Conservation (phyloP, 306 rosid genomes). For the Sophora flavescens region DNA sequence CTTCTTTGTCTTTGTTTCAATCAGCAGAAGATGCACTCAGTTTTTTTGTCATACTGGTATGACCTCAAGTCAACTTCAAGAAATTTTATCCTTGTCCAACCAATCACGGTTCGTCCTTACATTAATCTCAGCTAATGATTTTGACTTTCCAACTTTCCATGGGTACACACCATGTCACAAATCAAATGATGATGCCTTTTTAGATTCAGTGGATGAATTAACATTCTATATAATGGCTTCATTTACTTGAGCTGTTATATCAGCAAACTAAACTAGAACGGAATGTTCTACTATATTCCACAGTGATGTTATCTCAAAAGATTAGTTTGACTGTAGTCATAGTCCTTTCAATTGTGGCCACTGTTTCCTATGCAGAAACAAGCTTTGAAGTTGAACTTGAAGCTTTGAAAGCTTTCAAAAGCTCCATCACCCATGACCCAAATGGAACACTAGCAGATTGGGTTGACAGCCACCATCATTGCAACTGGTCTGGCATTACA, state of each 20-base stretch:
- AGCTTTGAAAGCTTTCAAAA: constrained; percentile 76
- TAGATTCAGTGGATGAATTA: not conserved
- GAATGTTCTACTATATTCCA: constrained; percentile 15
- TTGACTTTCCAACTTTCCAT: constrained; percentile 31
- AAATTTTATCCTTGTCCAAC: constrained; percentile 27
- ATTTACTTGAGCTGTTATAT: constrained; percentile 21
- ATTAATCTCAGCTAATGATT: constrained; percentile 3
- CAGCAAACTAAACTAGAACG: constrained; percentile 11
- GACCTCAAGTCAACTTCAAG: constrained; percentile 30
- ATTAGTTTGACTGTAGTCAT: constrained; percentile 47
- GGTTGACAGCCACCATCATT: constrained; percentile 58
- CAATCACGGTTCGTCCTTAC: constrained; percentile 29
- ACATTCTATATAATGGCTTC: constrained; percentile 40
- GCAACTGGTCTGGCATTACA: constrained; percentile 84
- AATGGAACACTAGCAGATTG: constrained; percentile 64
- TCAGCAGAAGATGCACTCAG: constrained; percentile 36
- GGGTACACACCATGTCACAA: constrained; percentile 16
- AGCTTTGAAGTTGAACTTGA: constrained; percentile 60
- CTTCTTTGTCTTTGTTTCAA: constrained; percentile 9
- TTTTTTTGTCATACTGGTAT: constrained; percentile 3
- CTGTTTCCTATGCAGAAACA: constrained; percentile 52
- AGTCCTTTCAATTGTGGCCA: constrained; percentile 43
- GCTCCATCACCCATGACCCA: constrained; percentile 62
- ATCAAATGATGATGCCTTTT: constrained; percentile 24
- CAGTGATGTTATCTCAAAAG: constrained; percentile 55